These are phyloP conservation scores for Amoebophrya sp. DNA, from an alignment of 169 alveolate genomes.

Conservation along the genomic window DNA sequence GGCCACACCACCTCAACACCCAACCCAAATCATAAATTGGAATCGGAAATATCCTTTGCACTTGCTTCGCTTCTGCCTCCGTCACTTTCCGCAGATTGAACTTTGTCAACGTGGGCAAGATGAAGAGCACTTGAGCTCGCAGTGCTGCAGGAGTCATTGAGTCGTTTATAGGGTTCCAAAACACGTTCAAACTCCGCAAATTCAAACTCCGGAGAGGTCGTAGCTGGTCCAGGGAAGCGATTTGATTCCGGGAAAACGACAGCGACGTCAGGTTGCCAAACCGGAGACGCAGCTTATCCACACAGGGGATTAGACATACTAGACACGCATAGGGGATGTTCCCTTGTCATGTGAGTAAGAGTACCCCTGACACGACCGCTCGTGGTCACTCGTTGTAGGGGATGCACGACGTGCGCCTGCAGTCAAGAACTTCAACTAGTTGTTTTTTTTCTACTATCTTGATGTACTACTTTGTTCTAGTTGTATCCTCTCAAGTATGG, in stretches of 20 bases:
- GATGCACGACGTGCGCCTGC: no score
- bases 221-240: background rate
- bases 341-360: no score
- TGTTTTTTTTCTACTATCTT: no score
- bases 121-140: background rate
- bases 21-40: no score
- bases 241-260: background rate
- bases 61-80: background rate
- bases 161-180: background rate
- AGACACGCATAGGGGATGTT: no score
- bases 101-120: background rate
- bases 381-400: no score
- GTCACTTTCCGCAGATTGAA: background rate
- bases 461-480: no score
- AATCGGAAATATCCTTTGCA: background rate
- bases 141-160: background rate
- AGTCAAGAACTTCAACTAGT: no score
- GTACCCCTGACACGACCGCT: no score
- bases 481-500: no score
- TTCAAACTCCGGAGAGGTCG: background rate
- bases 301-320: no score
- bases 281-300: background rate
- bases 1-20: no score
- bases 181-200: background rate
- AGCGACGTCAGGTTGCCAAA: background rate